Evolutionary conservation across 371 early-diverging fungal genomes (phyloP).

Genomic region (Mucor circinelloides): DNA sequence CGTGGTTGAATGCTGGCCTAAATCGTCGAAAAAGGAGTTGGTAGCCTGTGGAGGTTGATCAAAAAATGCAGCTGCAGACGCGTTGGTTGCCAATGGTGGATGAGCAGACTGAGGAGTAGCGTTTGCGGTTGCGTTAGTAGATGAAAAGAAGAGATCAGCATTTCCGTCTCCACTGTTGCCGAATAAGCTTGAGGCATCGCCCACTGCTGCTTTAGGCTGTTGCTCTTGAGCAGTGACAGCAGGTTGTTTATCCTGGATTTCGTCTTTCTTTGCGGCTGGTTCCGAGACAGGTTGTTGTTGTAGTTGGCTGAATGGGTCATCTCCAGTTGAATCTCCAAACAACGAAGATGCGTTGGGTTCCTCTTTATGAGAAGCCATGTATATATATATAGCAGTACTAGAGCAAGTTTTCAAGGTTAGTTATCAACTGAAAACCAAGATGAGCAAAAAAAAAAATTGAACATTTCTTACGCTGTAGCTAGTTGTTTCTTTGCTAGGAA

Average conservation of each 20-base stretch:
- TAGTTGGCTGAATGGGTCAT: constrained; percentile 20
- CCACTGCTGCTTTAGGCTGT: constrained; percentile 4
- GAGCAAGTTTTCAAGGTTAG: not conserved
- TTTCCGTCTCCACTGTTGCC: constrained; percentile 7
- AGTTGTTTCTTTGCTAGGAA: not conserved
- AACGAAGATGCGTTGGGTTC: constrained; percentile 18
- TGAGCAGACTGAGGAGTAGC: not conserved
- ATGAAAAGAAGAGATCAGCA: constrained; percentile 22
- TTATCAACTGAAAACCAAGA: not conserved
- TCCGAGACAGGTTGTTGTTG: constrained; percentile 6
- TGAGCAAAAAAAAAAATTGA: not conserved
- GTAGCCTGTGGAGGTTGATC: constrained; percentile 15
- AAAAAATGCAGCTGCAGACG: constrained; percentile 26
- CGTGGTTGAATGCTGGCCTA: not conserved
- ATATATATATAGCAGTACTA: not conserved
- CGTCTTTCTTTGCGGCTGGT: not conserved
- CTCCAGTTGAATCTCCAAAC: constrained; percentile 15
- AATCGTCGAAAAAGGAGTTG: constrained; percentile 13
- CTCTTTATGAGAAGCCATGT: constrained; percentile 23
- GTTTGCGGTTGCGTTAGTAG: not conserved
- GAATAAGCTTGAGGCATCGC: constrained; percentile 38
- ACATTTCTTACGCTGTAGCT: not conserved
- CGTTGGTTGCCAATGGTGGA: constrained; percentile 7
- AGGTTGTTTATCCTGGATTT: not conserved
- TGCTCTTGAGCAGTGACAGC: not conserved